Percentiles rank a stretch among this genome's conserved stretches.
Evolutionary conservation across 768 basidiomycete species (phyloP).

Genomic region (Lentinula detonsa): DNA sequence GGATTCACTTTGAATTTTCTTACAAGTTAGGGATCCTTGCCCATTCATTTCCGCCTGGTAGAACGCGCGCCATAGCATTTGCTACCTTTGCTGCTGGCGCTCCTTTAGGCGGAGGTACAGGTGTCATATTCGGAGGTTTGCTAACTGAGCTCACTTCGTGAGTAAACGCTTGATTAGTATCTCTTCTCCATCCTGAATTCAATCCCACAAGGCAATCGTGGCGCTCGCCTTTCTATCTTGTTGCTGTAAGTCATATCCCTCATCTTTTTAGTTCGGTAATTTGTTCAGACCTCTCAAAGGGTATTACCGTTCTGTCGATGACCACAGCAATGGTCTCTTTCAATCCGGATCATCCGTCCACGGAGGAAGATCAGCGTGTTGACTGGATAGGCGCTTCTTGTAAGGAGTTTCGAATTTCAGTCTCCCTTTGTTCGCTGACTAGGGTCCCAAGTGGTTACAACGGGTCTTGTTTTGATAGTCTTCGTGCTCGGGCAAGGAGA

Average conservation of each 20-base stretch:
- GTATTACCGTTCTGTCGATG: conserved; percentile 38
- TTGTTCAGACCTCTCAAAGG: neutral
- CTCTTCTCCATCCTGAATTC: neutral
- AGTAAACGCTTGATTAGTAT: conserved; percentile 7
- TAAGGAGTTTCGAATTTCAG: conserved; percentile 14
- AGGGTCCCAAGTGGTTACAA: conserved; percentile 27
- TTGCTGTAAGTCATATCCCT: conserved; percentile 4
- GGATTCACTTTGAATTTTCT: neutral
- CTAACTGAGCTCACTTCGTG: conserved; percentile 50
- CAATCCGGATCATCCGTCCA: conserved; percentile 46
- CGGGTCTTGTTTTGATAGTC: conserved; percentile 61
- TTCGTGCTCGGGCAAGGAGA: conserved; percentile 70
- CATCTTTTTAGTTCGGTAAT: neutral
- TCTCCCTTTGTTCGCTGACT: neutral
- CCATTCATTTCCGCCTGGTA: conserved; percentile 62
- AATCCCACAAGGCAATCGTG: conserved; percentile 43
- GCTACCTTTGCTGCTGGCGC: conserved; percentile 82
- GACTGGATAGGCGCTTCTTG: conserved; percentile 77
- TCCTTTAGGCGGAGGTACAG: conserved; percentile 72
- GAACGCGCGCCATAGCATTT: conserved; percentile 69
- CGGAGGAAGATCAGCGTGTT: conserved; percentile 39
- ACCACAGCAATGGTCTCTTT: conserved; percentile 54
- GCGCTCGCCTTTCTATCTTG: conserved; percentile 47
- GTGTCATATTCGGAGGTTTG: conserved; percentile 65
- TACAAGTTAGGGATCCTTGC: conserved; percentile 80